Evolutionary conservation across 139 green algal genomes (phyloP).

Genomic region (Volvox africanus): DNA sequence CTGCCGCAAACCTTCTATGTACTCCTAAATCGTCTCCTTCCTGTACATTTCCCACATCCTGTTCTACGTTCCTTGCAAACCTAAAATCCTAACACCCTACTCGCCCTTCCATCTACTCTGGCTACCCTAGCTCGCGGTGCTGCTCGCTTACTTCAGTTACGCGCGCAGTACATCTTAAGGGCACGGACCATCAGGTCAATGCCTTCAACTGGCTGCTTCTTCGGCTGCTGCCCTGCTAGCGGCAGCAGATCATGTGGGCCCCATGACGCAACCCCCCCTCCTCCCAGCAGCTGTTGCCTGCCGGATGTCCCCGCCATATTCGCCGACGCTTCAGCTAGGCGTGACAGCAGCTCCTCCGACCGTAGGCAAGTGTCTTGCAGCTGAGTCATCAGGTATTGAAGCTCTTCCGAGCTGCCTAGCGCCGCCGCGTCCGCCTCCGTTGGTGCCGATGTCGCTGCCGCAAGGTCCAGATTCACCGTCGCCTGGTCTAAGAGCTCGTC

Average conservation of each 20-base stretch:
- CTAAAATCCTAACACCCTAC: too few relatives aligned
- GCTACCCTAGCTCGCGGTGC: background rate
- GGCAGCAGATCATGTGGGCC: background rate
- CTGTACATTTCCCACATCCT: too few relatives aligned
- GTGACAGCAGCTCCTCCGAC: slow-evolving; percentile 49
- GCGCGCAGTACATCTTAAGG: slow-evolving; percentile 51
- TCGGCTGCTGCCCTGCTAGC: background rate
- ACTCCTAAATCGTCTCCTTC: too few relatives aligned
- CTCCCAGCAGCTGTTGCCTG: background rate
- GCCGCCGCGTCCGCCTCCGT: background rate
- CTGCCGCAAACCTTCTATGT: too few relatives aligned
- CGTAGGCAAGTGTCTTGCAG: slow-evolving; percentile 47
- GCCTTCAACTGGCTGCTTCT: slow-evolving; percentile 43
- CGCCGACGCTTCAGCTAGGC: slow-evolving; percentile 11
- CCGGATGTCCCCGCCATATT: background rate
- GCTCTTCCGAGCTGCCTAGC: slow-evolving; percentile 23
- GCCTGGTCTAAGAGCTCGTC: slow-evolving; percentile 40
- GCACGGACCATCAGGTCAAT: slow-evolving; percentile 54
- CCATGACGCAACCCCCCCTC: background rate
- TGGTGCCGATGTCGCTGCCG: slow-evolving; percentile 7
- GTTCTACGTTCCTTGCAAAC: too few relatives aligned
- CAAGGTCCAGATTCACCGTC: slow-evolving; percentile 12
- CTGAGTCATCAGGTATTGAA: slow-evolving; percentile 6
- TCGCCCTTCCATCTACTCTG: too few relatives aligned
- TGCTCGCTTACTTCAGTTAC: background rate